Evolutionary conservation across 2,329 filamentous ascomycete genomes (phyloP), one percentile per base, ranked within the genome.

Genomic region (Xylariales sp.): DNA sequence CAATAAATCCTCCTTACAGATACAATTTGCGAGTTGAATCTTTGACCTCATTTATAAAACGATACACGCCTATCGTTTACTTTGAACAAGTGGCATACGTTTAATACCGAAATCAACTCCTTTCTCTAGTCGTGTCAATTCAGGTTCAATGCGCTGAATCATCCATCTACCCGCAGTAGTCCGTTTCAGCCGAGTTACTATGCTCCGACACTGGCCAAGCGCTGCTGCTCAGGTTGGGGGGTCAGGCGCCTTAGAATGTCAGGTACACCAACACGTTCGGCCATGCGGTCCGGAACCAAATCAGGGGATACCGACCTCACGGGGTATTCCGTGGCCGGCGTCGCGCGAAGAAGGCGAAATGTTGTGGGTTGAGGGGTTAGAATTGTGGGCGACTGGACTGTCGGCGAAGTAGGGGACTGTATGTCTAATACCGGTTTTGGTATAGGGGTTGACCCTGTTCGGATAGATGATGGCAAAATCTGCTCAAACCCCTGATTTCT

Each of bases 281-380:
- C 74, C 77, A 80, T 81, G 40, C 76, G 69, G 54, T 82, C 79
- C 10, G 76, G 78, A n/a, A 81, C 57, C 34, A 82, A 62, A 34
- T 82, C 79, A 1, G 76, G 76, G 3, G 76, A 80, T 19, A 72
- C 66, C 16, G 74, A 76, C 28, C 76, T 66, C 22, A 78, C 52
- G 4, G 71, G 71, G 49, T 76, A 76, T 51, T 79, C 76, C 4
- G 67, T 70, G 2, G 73, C 73, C 2, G 77, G 76, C 1, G 71
- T 40, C 21, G 71, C 69, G n/a, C 71, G 69, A 9, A 80, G 60
- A 9, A 78, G 67, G 28, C 68, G 69, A 3, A 73, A 74, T 7
- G 75, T 77, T 28, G 74, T 71, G 9, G 77, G 75, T 54, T 80
- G 72, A 1, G 76, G 77, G 2, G 70, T 60, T 20, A 69, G 58